Evolutionary conservation across 2,329 filamentous ascomycete genomes (phyloP).

Genomic region (Calonectria pseudoreteaudii): DNA sequence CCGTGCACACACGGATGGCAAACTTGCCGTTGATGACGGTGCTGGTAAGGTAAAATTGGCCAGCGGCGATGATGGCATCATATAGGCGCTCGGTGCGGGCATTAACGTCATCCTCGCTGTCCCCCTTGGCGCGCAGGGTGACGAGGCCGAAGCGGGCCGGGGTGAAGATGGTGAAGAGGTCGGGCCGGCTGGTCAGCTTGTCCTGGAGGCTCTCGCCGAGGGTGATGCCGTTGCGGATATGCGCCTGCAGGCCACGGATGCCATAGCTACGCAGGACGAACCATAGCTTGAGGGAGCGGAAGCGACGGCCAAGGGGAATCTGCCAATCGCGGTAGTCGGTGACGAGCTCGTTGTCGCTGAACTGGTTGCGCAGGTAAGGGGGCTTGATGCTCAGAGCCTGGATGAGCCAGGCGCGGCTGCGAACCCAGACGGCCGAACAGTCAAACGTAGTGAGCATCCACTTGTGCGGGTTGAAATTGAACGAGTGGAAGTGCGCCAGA

Average conservation of each 20-base stretch:
- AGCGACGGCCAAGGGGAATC: conserved; percentile 89
- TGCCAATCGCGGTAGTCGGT: conserved; percentile 99
- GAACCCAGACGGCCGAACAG: conserved; percentile 82
- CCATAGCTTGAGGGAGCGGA: conserved; percentile 93
- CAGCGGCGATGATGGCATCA: conserved; percentile 77
- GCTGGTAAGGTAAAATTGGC: conserved; percentile 86
- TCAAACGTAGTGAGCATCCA: conserved; percentile 97
- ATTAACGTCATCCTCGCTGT: conserved; percentile 67
- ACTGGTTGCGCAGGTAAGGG: conserved; percentile 83
- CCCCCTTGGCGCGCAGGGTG: conserved; percentile 72
- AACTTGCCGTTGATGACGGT: conserved; percentile 79
- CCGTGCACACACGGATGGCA: conserved; percentile 85
- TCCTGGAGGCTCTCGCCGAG: conserved; percentile 78
- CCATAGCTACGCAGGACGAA: conserved; percentile 91
- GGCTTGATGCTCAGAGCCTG: conserved; percentile 83
- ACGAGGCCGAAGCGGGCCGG: conserved; percentile 83
- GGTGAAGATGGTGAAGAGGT: conserved; percentile 82
- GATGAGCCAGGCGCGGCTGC: conserved; percentile 80
- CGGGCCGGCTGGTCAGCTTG: conserved; percentile 67
- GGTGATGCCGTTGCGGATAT: conserved; percentile 76
- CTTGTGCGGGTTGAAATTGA: conserved; percentile 97
- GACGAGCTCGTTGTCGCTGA: conserved; percentile 84
- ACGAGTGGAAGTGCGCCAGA: conserved; percentile 81
- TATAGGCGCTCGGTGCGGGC: conserved; percentile 79
- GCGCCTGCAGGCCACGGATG: conserved; percentile 77